phyloP scores from a whole-genome alignment of 306 rosid genomes.

The Pachyrhizus erosus region DNA sequence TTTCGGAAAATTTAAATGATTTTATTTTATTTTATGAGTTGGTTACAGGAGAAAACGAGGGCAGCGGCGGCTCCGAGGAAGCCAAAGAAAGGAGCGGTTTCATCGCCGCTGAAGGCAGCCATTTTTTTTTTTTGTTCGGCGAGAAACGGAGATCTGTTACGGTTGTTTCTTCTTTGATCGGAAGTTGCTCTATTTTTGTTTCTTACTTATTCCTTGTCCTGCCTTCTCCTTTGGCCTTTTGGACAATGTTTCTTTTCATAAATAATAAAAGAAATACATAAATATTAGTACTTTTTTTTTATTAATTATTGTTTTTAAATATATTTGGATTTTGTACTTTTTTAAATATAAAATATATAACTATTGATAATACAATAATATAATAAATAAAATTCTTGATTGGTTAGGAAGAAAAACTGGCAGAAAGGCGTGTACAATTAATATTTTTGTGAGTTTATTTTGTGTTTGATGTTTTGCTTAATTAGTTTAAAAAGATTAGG shows the following conservation, averaged over 20 bases:
- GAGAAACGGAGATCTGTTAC: slow-evolving; percentile 3
- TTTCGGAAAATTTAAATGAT: not conserved
- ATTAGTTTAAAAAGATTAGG: not conserved
- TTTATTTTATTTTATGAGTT: not conserved
- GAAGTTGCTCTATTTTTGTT: not conserved
- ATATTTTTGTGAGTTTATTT: not conserved
- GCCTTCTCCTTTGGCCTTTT: not conserved
- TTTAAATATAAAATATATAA: not conserved
- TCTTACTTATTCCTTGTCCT: not conserved
- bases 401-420: not conserved
- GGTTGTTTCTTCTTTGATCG: not conserved
- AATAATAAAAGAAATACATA: not conserved
- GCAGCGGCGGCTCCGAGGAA: slow-evolving; percentile 83
- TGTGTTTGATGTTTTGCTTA: not conserved
- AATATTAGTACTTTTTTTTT: not conserved
- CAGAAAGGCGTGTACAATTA: not conserved
- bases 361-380: too few species aligned
- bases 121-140: not conserved
- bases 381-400: too few species aligned
- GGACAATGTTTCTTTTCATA: not conserved
- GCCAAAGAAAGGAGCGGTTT: slow-evolving; percentile 82
- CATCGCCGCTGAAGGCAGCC: slow-evolving; percentile 70
- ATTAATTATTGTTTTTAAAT: not conserved
- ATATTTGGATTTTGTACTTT: not conserved
- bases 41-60: slow-evolving; percentile 65